A percentile compares a stretch with the other conserved stretches of the same genome.
Evolutionary conservation across 768 basidiomycete genomes (phyloP).

Genomic region (Russula emetica): DNA sequence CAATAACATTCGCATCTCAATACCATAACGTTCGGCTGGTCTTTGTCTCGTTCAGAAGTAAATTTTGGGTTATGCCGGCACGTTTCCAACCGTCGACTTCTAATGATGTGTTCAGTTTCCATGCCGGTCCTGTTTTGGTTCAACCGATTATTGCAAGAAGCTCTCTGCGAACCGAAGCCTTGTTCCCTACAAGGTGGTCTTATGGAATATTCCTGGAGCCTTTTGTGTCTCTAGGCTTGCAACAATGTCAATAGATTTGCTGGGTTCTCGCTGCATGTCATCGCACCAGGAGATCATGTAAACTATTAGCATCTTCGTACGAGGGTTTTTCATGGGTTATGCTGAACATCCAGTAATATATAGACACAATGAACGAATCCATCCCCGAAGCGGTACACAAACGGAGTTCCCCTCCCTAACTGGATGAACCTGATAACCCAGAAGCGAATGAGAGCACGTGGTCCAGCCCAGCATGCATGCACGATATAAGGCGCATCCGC

Average conservation of each 20-base stretch:
- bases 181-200: not conserved
- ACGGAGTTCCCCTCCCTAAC: not conserved
- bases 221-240: not conserved
- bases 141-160: not conserved
- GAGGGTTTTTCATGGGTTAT: not conserved
- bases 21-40: not conserved
- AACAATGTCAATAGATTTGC: not conserved
- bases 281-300: not conserved
- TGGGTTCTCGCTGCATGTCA: not conserved
- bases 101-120: not conserved
- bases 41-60: not conserved
- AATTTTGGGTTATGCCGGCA: not conserved
- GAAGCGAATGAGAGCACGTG: constrained; percentile 1
- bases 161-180: not conserved
- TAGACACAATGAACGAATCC: constrained; percentile 16
- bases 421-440: not conserved
- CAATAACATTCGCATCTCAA: not conserved
- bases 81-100: not conserved
- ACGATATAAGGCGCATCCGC: not conserved
- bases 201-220: not conserved
- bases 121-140: not conserved
- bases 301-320: not conserved
- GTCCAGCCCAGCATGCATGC: constrained; percentile 5
- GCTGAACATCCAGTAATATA: constrained; percentile 11
- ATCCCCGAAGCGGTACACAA: constrained; percentile 2